Evolutionary conservation across 345 rosid genomes (phyloP).

Genomic region (Leavenworthia alabamica): DNA sequence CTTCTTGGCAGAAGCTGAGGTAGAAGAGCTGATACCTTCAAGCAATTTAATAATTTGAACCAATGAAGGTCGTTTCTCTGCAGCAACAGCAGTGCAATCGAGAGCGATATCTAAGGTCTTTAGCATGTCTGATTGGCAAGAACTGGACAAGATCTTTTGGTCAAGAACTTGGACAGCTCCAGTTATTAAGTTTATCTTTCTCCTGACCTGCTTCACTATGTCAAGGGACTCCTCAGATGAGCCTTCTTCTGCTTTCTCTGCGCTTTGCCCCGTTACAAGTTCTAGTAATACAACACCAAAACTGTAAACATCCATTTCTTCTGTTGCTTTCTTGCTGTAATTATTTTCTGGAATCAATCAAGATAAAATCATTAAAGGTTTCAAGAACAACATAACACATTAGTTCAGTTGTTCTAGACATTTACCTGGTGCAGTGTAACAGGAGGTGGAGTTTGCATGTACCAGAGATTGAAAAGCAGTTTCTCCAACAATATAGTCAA

Average conservation of each 20-base stretch:
- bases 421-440: slow-evolving; percentile 79
- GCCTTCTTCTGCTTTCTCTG: slow-evolving; percentile 58
- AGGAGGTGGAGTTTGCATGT: slow-evolving; percentile 48
- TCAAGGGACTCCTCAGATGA: slow-evolving; percentile 48
- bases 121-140: slow-evolving; percentile 52
- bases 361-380: background rate
- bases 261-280: slow-evolving; percentile 70
- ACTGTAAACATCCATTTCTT: slow-evolving; percentile 83
- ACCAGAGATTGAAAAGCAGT: slow-evolving; percentile 60
- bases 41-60: slow-evolving; percentile 61
- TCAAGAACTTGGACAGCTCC: slow-evolving; percentile 74
- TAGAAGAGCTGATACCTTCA: no score
- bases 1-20: no score
- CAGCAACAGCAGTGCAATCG: slow-evolving; percentile 64
- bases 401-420: background rate
- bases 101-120: slow-evolving; percentile 66
- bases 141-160: slow-evolving; percentile 41
- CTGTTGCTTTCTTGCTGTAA: slow-evolving; percentile 72
- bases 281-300: slow-evolving; percentile 80
- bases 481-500: slow-evolving; percentile 74
- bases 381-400: background rate
- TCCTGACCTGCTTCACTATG: slow-evolving; percentile 76
- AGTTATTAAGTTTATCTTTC: slow-evolving; percentile 73
- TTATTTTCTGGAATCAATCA: slow-evolving; percentile 50
- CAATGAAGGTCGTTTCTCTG: slow-evolving; percentile 76